Conservation (phyloP, 1,139 yeast genomes). For the Pichia sp. region DNA sequence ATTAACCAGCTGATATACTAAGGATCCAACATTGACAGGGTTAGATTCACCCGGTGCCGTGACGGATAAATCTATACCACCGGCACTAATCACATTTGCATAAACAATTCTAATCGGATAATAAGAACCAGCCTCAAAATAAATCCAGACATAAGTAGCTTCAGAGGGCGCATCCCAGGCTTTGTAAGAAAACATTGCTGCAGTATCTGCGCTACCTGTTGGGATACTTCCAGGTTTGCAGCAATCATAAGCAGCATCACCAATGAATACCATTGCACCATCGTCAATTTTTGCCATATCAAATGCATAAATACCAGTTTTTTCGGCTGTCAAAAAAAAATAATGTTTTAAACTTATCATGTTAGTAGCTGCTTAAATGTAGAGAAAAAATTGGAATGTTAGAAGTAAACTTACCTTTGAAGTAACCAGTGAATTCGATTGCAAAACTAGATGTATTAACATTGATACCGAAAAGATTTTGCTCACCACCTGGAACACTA, state of each 20-base stretch:
- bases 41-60: constrained; percentile 19
- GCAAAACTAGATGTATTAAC: constrained; percentile 11
- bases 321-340: constrained; percentile 15
- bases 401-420: constrained; percentile 12
- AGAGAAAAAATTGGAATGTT: no score
- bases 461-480: constrained; percentile 2
- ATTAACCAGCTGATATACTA: constrained; percentile 12
- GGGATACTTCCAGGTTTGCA: constrained; percentile 23
- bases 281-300: constrained; percentile 27
- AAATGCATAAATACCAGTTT: constrained; percentile 29
- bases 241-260: constrained; percentile 31
- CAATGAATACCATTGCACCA: constrained; percentile 28
- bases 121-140: constrained; percentile 9
- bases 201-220: constrained; percentile 11
- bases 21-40: constrained; percentile 6
- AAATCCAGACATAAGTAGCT: constrained; percentile 11
- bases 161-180: neutral
- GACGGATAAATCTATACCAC: constrained; percentile 8
- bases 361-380: no score
- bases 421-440: constrained; percentile 16
- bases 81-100: constrained; percentile 9
- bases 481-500: constrained; percentile 5
- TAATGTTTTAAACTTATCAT: neutral
- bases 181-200: constrained; percentile 21
- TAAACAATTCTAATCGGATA: constrained; percentile 18